These are phyloP conservation scores for Stachybotrys echinatus DNA, from an alignment of 2,329 filamentous ascomycete species.

Conservation along the genomic window DNA sequence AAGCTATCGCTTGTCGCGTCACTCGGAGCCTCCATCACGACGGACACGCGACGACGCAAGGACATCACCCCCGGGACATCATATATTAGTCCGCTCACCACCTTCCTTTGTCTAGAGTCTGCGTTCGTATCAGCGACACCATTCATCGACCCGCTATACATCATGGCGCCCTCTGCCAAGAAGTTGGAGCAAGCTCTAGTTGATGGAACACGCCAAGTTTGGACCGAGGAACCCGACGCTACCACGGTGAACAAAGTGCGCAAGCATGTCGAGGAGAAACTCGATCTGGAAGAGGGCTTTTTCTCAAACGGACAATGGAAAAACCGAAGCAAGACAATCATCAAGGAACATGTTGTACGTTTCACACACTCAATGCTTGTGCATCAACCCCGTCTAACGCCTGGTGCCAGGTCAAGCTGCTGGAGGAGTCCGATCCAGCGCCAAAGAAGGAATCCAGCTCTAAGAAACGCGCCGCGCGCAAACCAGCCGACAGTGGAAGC, in stretches of 20 bases:
- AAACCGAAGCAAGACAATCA: constrained; percentile 50
- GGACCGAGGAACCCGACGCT: constrained; percentile 34
- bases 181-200: constrained; percentile 40
- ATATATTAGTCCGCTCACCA: too few species aligned
- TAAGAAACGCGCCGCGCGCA: constrained; percentile 25
- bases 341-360: constrained; percentile 50
- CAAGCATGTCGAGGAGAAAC: constrained; percentile 41
- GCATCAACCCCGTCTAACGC: neutral
- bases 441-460: constrained; percentile 16
- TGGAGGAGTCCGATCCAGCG: constrained; percentile 12
- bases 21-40: neutral
- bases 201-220: constrained; percentile 41
- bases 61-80: too few species aligned
- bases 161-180: constrained; percentile 28
- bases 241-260: constrained; percentile 55
- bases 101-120: too few species aligned
- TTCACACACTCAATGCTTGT: neutral
- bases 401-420: constrained; percentile 4
- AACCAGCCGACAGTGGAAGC: constrained; percentile 25
- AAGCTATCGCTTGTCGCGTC: neutral
- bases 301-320: constrained; percentile 50
- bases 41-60: neutral
- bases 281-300: constrained; percentile 45
- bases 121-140: too few species aligned
- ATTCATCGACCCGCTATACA: neutral